Percentiles rank a stretch among this genome's conserved stretches.
Conservation (phyloP, 345 rosid species). For the Rubroshorea leprosula region DNA sequence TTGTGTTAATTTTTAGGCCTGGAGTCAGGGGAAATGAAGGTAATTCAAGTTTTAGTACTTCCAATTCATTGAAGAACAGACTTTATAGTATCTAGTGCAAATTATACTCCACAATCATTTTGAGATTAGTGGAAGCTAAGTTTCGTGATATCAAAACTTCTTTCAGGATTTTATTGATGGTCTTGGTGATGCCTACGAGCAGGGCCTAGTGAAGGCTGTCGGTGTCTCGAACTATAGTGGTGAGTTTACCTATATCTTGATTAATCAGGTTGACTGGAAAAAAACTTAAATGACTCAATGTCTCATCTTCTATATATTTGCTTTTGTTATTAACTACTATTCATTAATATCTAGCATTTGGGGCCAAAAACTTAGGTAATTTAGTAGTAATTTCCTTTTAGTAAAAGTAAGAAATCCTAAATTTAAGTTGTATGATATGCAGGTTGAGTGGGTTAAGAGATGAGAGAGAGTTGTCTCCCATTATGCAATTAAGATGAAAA, state of each 20-base stretch:
- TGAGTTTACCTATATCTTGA: slow-evolving; percentile 20
- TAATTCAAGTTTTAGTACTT: slow-evolving; percentile 22
- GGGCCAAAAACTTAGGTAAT: no score
- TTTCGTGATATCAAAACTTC: slow-evolving; percentile 20
- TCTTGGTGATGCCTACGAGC: slow-evolving; percentile 96
- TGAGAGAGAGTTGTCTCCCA: no score
- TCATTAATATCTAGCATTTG: background rate
- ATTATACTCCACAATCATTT: background rate
- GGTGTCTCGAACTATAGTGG: slow-evolving; percentile 96
- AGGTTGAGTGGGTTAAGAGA: no score
- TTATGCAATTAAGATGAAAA: no score
- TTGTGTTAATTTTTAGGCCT: slow-evolving; percentile 62
- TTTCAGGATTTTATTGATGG: slow-evolving; percentile 95
- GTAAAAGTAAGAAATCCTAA: no score
- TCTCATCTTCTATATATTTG: no score
- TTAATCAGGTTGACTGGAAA: no score
- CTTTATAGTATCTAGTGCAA: slow-evolving; percentile 16
- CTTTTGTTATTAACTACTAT: background rate
- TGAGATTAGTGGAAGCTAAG: slow-evolving; percentile 17
- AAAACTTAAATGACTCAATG: no score
- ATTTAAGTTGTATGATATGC: no score
- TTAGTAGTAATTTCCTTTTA: no score
- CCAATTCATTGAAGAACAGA: slow-evolving; percentile 23
- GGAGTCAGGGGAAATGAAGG: slow-evolving; percentile 99
- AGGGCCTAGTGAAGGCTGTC: slow-evolving; percentile 94